Percentiles rank a stretch among this genome's conserved stretches.
Conservation (phyloP, 2,329 filamentous ascomycete genomes). For the Epichloe bromicola region DNA sequence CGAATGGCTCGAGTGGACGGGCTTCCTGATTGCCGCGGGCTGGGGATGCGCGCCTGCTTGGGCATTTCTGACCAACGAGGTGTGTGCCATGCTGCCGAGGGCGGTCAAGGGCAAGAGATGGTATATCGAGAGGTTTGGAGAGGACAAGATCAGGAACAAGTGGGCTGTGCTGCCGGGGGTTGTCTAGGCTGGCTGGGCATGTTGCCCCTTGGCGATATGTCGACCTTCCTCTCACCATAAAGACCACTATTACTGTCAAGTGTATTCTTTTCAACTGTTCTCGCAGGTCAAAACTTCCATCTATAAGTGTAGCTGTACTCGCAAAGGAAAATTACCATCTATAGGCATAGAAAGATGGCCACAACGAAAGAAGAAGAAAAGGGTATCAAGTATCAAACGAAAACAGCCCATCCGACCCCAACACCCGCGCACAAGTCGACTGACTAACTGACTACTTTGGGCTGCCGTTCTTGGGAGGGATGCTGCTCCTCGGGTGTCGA, state of each 20-base stretch:
- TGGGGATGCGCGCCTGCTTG: constrained; percentile 60
- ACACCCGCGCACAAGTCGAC: too few species aligned
- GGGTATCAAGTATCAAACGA: not conserved
- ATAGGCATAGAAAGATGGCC: too few species aligned
- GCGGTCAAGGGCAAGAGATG: constrained; percentile 70
- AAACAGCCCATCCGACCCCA: not conserved
- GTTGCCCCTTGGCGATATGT: not conserved
- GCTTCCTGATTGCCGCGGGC: constrained; percentile 68
- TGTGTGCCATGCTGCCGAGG: constrained; percentile 80
- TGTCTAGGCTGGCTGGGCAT: constrained; percentile 14
- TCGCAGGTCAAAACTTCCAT: too few species aligned
- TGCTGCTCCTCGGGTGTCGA: too few species aligned
- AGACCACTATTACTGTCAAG: not conserved
- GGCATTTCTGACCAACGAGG: constrained; percentile 73
- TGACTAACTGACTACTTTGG: too few species aligned
- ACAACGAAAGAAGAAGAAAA: not conserved
- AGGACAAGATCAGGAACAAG: constrained; percentile 60
- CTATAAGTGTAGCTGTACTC: not conserved
- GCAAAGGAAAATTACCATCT: not conserved
- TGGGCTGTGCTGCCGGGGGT: constrained; percentile 56
- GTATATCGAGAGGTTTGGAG: constrained; percentile 82
- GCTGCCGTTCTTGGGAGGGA: too few species aligned
- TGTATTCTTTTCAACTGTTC: not conserved
- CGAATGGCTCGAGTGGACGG: constrained; percentile 93
- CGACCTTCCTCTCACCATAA: too few species aligned